phyloP scores from a whole-genome alignment of 1,139 yeast species.

The Pichia sp. region DNA sequence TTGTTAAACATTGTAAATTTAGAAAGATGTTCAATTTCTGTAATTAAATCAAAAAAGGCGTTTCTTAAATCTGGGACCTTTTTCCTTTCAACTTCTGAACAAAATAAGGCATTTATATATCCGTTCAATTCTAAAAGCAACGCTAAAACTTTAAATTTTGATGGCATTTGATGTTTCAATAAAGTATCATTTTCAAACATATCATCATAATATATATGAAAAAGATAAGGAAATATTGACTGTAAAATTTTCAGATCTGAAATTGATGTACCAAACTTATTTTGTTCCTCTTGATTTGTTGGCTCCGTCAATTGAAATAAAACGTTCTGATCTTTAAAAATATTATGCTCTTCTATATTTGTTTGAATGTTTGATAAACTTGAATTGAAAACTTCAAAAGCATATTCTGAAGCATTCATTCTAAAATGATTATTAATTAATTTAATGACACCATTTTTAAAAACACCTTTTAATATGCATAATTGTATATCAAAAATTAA shows the following conservation, averaged over 20 bases:
- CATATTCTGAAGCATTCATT: neutral
- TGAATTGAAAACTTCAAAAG: neutral
- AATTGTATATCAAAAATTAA: conserved; percentile 5
- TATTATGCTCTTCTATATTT: neutral
- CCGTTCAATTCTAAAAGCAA: conserved; percentile 8
- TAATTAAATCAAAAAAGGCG: conserved; percentile 2
- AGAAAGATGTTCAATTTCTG: conserved; percentile 9
- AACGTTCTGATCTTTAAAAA: conserved; percentile 2
- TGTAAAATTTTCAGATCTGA: conserved; percentile 8
- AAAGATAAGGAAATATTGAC: conserved; percentile 2
- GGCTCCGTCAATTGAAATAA: conserved; percentile 4
- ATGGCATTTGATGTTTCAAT: neutral
- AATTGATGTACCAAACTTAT: neutral
- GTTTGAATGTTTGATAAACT: neutral
- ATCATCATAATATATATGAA: neutral
- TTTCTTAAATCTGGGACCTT: neutral
- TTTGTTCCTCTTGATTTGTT: neutral
- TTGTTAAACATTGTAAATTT: conserved; percentile 3
- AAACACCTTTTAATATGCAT: conserved; percentile 3
- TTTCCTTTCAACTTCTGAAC: conserved; percentile 4
- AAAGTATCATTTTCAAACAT: conserved; percentile 1
- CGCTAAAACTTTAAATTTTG: conserved; percentile 3
- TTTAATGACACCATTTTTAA: neutral
- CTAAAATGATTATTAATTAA: conserved; percentile 2
- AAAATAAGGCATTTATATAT: conserved; percentile 8